Conservation (phyloP, 2,329 filamentous ascomycete species). For the Colletotrichum sp. region DNA sequence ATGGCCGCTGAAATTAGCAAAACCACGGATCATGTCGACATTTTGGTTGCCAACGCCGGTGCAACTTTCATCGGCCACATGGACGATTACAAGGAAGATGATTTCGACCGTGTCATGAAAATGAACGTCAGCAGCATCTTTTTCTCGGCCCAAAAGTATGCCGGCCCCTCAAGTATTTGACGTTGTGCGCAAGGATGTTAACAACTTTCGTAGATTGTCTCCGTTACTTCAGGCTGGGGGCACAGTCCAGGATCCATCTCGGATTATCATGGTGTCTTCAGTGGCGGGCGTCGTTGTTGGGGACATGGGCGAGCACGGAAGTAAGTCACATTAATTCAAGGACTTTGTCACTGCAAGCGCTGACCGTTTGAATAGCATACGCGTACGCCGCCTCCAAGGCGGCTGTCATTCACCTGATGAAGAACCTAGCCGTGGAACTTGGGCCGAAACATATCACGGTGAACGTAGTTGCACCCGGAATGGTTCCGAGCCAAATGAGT, state of each 20-base stretch:
- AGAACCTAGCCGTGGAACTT: not conserved
- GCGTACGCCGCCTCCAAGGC: not conserved
- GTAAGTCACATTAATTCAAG: not conserved
- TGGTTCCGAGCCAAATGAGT: not conserved
- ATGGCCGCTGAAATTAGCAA: not conserved
- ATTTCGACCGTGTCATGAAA: not conserved
- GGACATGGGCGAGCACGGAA: not conserved
- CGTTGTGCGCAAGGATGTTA: fast-evolving
- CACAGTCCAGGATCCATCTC: not conserved
- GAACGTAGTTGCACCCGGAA: not conserved
- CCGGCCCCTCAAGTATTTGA: not conserved
- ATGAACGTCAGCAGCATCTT: not conserved
- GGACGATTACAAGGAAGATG: not conserved
- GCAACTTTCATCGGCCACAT: not conserved
- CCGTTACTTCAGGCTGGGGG: not conserved
- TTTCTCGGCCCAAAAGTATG: not conserved
- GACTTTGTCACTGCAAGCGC: not conserved
- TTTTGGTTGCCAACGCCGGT: not conserved
- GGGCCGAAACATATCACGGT: not conserved
- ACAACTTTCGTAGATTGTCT: not conserved
- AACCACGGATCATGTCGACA: not conserved
- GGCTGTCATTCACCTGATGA: not conserved
- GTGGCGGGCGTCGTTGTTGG: not conserved
- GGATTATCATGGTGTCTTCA: not conserved
- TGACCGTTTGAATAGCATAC: not conserved